Evolutionary conservation across 257 asterid species (phyloP), one percentile per base, ranked within the genome.

Genomic region (Oldenlandia corymbosa): DNA sequence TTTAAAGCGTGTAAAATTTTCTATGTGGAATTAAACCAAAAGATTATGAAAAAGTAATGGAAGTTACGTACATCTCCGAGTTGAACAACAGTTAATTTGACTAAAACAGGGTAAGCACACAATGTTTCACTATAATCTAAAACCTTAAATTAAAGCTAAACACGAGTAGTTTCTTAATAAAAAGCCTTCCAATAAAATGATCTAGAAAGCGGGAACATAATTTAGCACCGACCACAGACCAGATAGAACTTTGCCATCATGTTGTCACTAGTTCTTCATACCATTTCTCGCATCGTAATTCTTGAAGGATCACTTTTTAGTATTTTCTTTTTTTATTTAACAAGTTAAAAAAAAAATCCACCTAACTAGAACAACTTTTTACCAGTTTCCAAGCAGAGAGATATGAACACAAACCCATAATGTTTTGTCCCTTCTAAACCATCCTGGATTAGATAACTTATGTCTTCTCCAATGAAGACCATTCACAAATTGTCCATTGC

Each of bases 391-490:
- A 41, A 24, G 70, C 80, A 64, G 66, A 73, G 53, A 64, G 68
- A 73, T 56, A 68, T 64, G 62, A 74, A 68, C 62, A 83, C 65
- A 34, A 34, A 79, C 48, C 54, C 64, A 2, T 1, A 56, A 76
- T 85, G 87, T 82, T 76, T 80, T 80, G 87, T 85, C 88, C 68
- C 78, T 78, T 79, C 62, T 72, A 80, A 78, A 82, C 83, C 76
- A 68, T 75, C 76, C 79, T 81, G 68, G 64, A 49, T 73, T 52
- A 28, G 36, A 28, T 48, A 12, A 49, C 37, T 31, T 28, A 27
- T 73, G 77, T 63, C 65, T 68, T 71, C 30, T 28, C 53, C 4
- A 42, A 48, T 42, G 42, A 57, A 68, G 65, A 58, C 55, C 64
- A 28, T 60, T 32, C 27, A 17, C 27, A 56, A 32, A 31, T 4